phyloP scores from a whole-genome alignment of 805 yeast genomes.

The Candida nitratophila region DNA sequence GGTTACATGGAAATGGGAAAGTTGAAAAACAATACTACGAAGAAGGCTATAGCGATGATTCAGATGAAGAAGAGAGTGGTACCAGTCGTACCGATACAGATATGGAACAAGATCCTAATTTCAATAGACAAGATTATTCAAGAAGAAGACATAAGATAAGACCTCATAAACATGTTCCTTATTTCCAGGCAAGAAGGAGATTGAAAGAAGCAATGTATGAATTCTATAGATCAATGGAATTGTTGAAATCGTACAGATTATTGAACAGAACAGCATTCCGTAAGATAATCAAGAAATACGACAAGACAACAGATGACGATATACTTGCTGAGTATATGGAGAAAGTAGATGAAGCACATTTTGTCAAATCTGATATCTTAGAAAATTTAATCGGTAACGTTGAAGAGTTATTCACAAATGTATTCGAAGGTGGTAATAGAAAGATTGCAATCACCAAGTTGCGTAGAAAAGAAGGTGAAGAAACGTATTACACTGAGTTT shows the following conservation, averaged over 20 bases:
- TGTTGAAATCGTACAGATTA: slow-evolving; percentile 62
- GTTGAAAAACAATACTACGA: slow-evolving; percentile 29
- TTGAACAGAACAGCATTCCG: slow-evolving; percentile 84
- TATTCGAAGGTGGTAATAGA: slow-evolving; percentile 65
- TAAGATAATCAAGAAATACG: slow-evolving; percentile 85
- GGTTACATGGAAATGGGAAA: slow-evolving; percentile 22
- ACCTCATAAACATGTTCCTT: slow-evolving; percentile 35
- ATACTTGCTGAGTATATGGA: slow-evolving; percentile 45
- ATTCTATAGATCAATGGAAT: slow-evolving; percentile 64
- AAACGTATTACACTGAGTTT: slow-evolving; percentile 37
- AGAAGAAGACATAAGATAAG: slow-evolving; percentile 14
- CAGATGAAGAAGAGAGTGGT: slow-evolving; percentile 5
- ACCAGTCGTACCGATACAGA: background rate
- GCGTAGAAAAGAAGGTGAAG: slow-evolving; percentile 35
- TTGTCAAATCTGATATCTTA: slow-evolving; percentile 56
- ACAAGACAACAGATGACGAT: slow-evolving; percentile 53
- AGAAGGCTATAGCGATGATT: slow-evolving; percentile 21
- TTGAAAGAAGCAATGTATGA: slow-evolving; percentile 64
- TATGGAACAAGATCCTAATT: slow-evolving; percentile 18
- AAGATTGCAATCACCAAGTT: slow-evolving; percentile 68
- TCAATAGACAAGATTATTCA: slow-evolving; percentile 43
- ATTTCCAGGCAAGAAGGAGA: slow-evolving; percentile 57
- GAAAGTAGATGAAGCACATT: slow-evolving; percentile 49
- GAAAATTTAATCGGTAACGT: slow-evolving; percentile 55
- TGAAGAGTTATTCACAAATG: slow-evolving; percentile 60